Conservation (phyloP, 768 basidiomycete species). For the Calocybe cyanea region DNA sequence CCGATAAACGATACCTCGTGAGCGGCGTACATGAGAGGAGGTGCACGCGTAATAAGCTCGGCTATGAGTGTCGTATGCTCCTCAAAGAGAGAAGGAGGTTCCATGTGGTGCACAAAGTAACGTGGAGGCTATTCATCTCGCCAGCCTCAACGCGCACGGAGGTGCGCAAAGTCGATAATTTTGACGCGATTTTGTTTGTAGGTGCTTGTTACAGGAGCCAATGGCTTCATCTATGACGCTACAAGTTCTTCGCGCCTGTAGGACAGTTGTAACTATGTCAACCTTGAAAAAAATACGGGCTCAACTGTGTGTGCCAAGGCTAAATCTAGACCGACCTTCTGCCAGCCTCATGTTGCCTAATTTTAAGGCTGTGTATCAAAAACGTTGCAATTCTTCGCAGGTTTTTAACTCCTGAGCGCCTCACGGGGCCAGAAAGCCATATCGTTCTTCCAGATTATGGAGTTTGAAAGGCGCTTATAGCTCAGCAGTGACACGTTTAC, state of each 20-base stretch:
- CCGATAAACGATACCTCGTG: slow-evolving; percentile 17
- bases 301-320: too few species aligned
- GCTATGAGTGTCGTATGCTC: not conserved
- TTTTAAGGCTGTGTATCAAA: slow-evolving; percentile 1
- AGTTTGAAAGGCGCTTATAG: not conserved
- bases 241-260: too few species aligned
- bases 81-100: slow-evolving; percentile 1
- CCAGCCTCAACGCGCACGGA: too few species aligned
- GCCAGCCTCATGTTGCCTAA: slow-evolving; percentile 1
- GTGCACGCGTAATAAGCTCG: not conserved
- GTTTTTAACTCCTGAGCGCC: not conserved
- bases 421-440: slow-evolving; percentile 2
- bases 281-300: too few species aligned
- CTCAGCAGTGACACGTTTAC: not conserved
- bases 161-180: too few species aligned
- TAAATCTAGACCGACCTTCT: not conserved
- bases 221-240: not conserved
- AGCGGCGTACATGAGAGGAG: slow-evolving; percentile 3
- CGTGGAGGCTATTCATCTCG: too few species aligned
- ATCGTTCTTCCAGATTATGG: not conserved
- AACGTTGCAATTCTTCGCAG: slow-evolving; percentile 5
- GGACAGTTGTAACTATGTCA: too few species aligned
- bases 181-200: not conserved
- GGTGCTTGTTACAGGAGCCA: not conserved
- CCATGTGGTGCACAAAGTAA: slow-evolving; percentile 10